These are phyloP conservation scores for Sporothrix variecibatus DNA, from an alignment of 2,329 filamentous ascomycete genomes.

Conservation along the genomic window DNA sequence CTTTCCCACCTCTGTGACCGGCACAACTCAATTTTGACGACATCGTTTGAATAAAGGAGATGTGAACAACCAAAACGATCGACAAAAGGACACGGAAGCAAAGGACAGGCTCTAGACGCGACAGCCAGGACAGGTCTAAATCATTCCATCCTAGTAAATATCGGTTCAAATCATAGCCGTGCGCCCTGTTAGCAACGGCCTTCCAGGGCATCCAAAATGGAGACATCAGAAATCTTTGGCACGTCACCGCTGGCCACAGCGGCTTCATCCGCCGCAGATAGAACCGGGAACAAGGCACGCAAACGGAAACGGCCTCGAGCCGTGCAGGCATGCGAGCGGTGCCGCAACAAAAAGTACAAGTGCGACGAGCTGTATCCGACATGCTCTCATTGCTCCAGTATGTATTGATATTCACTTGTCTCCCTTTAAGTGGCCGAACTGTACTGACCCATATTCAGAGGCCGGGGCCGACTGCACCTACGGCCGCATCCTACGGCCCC, in stretches of 20 bases:
- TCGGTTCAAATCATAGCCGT: too few relatives aligned
- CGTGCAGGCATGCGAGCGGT: conserved; percentile 14
- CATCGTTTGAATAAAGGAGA: too few relatives aligned
- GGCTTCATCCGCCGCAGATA: neutral
- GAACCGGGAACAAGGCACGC: neutral
- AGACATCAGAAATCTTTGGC: neutral
- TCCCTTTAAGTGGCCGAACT: neutral
- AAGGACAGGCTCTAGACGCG: too few relatives aligned
- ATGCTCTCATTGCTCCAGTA: conserved; percentile 15
- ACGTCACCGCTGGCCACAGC: neutral
- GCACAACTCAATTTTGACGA: neutral
- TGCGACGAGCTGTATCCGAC: conserved; percentile 14
- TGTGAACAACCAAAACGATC: too few relatives aligned
- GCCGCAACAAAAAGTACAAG: conserved; percentile 18
- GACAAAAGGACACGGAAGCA: too few relatives aligned
- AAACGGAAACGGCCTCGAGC: conserved; percentile 11
- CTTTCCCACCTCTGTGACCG: neutral
- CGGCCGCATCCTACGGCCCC: neutral
- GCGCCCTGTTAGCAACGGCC: too few relatives aligned
- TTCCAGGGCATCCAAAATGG: neutral
- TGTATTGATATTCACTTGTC: neutral
- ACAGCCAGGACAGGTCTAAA: too few relatives aligned
- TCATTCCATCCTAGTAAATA: too few relatives aligned
- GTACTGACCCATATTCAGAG: neutral
- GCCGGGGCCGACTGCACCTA: neutral